Percentiles rank a stretch among this genome's conserved stretches.
Evolutionary conservation across 2,329 filamentous ascomycete genomes (phyloP).

Genomic region (Aspergillus tubingensis): DNA sequence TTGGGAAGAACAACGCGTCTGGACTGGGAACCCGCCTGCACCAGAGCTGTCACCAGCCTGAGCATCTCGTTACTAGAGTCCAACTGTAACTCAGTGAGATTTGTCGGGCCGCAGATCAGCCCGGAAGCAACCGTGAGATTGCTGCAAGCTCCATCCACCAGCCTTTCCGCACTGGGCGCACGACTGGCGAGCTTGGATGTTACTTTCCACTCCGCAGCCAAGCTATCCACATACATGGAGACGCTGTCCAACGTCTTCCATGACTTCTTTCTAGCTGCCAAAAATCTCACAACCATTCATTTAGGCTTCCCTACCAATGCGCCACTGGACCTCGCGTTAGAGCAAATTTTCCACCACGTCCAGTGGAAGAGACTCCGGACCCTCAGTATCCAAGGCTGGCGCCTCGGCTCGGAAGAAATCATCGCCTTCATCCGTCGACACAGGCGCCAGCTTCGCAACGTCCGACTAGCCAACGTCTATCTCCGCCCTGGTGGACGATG

Average conservation of each 20-base stretch:
- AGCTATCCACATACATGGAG: constrained; percentile 60
- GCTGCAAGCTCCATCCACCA: constrained; percentile 49
- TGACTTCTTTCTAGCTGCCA: constrained; percentile 59
- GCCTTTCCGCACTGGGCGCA: constrained; percentile 54
- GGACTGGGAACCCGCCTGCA: constrained; percentile 64
- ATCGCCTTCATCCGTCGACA: constrained; percentile 60
- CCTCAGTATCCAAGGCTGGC: constrained; percentile 67
- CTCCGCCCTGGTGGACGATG: constrained; percentile 62
- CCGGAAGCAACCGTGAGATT: constrained; percentile 59
- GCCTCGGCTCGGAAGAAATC: constrained; percentile 61
- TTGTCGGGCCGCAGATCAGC: constrained; percentile 64
- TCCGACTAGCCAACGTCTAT: constrained; percentile 62
- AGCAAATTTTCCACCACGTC: constrained; percentile 64
- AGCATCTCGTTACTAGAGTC: constrained; percentile 59
- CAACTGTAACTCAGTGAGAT: constrained; percentile 59
- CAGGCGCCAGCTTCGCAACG: constrained; percentile 56
- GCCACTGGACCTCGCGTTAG: constrained; percentile 59
- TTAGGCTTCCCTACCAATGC: constrained; percentile 63
- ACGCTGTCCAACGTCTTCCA: constrained; percentile 60
- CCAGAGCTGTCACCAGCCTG: constrained; percentile 62
- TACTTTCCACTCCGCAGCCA: constrained; percentile 61
- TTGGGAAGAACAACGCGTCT: constrained; percentile 52
- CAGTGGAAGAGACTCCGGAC: constrained; percentile 63
- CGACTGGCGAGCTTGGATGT: constrained; percentile 64
- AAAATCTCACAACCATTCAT: constrained; percentile 63